phyloP scores from a whole-genome alignment of 495 filamentous ascomycete species.

The Bombardia bombarda region DNA sequence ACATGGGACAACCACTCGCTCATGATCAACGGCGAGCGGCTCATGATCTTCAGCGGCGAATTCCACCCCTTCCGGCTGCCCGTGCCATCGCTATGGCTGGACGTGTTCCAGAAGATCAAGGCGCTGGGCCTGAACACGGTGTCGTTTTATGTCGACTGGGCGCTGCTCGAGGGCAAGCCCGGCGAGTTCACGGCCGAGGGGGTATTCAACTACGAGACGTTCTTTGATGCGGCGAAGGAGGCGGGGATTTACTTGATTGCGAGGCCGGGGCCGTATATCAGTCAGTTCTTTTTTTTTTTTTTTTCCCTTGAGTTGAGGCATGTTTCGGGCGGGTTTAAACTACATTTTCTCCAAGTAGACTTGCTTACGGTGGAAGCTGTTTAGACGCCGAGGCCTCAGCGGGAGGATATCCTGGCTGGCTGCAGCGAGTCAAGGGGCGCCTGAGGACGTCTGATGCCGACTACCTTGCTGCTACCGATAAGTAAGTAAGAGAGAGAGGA shows the following conservation, averaged over 20 bases:
- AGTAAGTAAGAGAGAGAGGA: no score
- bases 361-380: no score
- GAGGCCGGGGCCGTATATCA: slow-evolving; percentile 47
- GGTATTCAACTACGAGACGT: slow-evolving; percentile 58
- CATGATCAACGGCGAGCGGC: slow-evolving; percentile 60
- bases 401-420: slow-evolving; percentile 32
- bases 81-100: slow-evolving; percentile 62
- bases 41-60: slow-evolving; percentile 69
- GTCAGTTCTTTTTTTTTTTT: slow-evolving; percentile 3
- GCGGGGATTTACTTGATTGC: slow-evolving; percentile 70
- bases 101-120: slow-evolving; percentile 74
- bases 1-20: slow-evolving; percentile 71
- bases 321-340: background rate
- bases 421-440: slow-evolving; percentile 52
- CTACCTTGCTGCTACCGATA: slow-evolving; percentile 59
- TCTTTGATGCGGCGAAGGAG: slow-evolving; percentile 62
- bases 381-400: slow-evolving; percentile 54
- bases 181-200: slow-evolving; percentile 63
- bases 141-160: slow-evolving; percentile 72
- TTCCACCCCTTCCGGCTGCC: slow-evolving; percentile 69
- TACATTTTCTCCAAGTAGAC: no score
- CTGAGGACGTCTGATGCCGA: slow-evolving; percentile 51
- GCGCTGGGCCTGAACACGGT: slow-evolving; percentile 70
- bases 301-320: background rate
- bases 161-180: slow-evolving; percentile 66